Evolutionary conservation across 129 eudicot genomes (phyloP).

Genomic region (Arctium lappa): DNA sequence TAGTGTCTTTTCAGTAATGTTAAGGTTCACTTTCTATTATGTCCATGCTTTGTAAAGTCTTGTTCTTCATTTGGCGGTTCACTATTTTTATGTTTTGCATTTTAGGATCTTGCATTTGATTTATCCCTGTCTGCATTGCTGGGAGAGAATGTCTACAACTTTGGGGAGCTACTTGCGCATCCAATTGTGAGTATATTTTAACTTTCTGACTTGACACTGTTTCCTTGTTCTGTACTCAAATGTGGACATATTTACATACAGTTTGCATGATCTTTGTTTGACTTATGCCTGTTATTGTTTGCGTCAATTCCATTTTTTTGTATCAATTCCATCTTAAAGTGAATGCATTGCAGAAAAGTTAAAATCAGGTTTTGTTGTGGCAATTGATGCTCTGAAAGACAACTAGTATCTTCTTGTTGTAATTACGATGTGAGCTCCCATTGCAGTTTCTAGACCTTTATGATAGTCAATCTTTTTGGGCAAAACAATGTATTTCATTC

Average conservation of each 20-base stretch:
- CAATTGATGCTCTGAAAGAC: not conserved
- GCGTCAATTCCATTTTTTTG: not conserved
- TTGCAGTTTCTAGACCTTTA: not conserved
- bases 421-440: not conserved
- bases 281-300: not conserved
- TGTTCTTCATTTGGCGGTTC: not conserved
- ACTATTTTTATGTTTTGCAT: not conserved
- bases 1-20: not conserved
- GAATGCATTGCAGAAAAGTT: not conserved
- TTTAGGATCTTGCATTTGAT: conserved; percentile 83
- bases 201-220: not conserved
- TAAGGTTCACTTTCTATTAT: not conserved
- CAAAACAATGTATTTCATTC: not conserved
- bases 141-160: conserved; percentile 87
- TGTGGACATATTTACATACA: not conserved
- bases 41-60: not conserved
- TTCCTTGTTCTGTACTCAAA: not conserved
- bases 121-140: conserved; percentile 72
- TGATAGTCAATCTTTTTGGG: not conserved
- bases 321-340: not conserved
- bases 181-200: conserved; percentile 63
- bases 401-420: not conserved
- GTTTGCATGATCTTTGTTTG: not conserved
- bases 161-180: conserved; percentile 87
- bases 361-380: not conserved